Evolutionary conservation across 345 rosid species (phyloP), one percentile per base, ranked within the genome.

Genomic region (Lumnitzera racemosa): DNA sequence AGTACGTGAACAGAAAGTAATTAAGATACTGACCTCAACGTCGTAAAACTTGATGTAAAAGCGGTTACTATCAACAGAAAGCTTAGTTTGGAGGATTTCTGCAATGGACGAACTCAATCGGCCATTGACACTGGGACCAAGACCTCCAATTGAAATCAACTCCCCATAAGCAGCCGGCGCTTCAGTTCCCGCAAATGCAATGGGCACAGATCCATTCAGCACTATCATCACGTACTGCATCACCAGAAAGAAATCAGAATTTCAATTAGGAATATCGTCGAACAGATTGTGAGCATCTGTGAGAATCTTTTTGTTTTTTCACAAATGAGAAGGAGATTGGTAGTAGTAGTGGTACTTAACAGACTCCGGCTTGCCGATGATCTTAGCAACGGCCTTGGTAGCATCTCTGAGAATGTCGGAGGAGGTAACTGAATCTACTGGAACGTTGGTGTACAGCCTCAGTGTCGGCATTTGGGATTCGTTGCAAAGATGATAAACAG

Each of bases 331-430:
- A n/a, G 25, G 6, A 56, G n/a, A 11, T 13, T 11, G 49, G 31
- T 5, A 23, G 13, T 0, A 49, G 11, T 3, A 29, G 11, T 23
- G 57, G 24, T 12, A 57, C 60, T 53, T 56, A 77, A 88, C 99
- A 29, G 96, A 90, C 84, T 94, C 95, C 43, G 97, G 92, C 74
- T 94, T 90, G 78, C 96, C 97, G 56, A 94, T 80, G 76, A 84
- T 88, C 76, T 88, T 90, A 54, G 96, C 72, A 55, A 94, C 87
- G 54, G 81, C 87, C 56, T 88, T 84, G 58, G 99, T 90, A 62
- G 95, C 92, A 70, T 88, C 99, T 71, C 71, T 84, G 74, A 94
- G 97, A 61, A 90, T 86, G 70, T 94, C 99, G 27, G 96, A 86
- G 72, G 81, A 57, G 2, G 79, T 76, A n/a, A 90, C 96, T 6